Conservation (phyloP, 1,284 basidiomycete species). For the Ustilago cynodontis region DNA sequence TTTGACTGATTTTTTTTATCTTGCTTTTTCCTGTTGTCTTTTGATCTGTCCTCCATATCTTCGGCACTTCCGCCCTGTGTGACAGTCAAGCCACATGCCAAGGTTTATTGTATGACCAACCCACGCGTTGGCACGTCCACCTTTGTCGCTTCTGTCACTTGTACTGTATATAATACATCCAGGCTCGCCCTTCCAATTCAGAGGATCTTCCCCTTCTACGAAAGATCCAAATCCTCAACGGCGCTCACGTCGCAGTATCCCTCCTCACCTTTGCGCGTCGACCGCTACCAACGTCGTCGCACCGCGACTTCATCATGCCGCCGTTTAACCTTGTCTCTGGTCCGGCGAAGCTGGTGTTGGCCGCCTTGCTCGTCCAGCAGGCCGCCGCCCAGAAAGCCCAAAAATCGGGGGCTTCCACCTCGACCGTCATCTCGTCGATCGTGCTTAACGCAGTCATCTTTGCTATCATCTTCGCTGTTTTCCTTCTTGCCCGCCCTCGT, state of each 20-base stretch:
- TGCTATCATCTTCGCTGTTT: constrained; percentile 65
- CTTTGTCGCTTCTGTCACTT: background rate
- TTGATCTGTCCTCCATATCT: background rate
- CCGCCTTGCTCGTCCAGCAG: constrained; percentile 34
- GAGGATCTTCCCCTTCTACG: background rate
- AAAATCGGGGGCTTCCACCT: constrained; percentile 50
- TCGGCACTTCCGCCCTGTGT: background rate
- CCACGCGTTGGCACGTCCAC: constrained; percentile 1
- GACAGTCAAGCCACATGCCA: constrained; percentile 6
- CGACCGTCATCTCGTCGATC: constrained; percentile 67
- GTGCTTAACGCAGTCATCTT: constrained; percentile 66
- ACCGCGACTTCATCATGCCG: constrained; percentile 36
- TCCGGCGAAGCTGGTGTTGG: constrained; percentile 34
- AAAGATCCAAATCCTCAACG: background rate
- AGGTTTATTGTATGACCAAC: background rate
- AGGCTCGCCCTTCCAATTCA: background rate
- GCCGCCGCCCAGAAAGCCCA: constrained; percentile 32
- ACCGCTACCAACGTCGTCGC: constrained; percentile 20
- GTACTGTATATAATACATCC: background rate
- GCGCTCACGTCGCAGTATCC: background rate
- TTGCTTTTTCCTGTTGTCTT: too few relatives aligned
- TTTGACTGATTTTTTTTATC: too few relatives aligned
- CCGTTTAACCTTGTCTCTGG: constrained; percentile 44
- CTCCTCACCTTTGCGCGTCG: constrained; percentile 7
- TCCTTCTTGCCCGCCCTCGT: constrained; percentile 69